Evolutionary conservation across 371 early-diverging fungal genomes (phyloP).

Genomic region (Mycotypha africana): DNA sequence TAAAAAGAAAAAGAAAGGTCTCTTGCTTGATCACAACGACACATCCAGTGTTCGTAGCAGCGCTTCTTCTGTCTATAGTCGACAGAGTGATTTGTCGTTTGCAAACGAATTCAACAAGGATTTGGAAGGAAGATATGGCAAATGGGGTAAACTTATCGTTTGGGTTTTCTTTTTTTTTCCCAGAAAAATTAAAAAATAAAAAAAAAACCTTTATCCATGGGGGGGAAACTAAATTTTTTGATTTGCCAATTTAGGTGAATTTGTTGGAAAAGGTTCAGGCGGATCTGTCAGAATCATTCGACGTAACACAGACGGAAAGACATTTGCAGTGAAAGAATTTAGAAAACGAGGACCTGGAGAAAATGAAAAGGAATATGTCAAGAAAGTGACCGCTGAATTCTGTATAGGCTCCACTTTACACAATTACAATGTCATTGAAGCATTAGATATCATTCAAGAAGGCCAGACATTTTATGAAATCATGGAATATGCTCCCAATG

Average conservation of each 20-base stretch:
- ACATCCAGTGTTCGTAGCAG: conserved; percentile 7
- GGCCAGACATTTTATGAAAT: conserved; percentile 59
- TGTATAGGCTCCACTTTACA: conserved; percentile 81
- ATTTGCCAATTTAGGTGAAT: conserved; percentile 32
- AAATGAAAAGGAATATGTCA: conserved; percentile 71
- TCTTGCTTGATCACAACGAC: conserved; percentile 7
- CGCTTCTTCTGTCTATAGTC: conserved; percentile 13
- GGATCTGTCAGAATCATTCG: conserved; percentile 67
- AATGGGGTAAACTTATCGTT: conserved; percentile 19
- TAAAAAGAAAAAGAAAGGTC: conserved; percentile 14
- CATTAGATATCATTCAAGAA: conserved; percentile 77
- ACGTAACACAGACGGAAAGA: conserved; percentile 47
- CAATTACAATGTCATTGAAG: conserved; percentile 83
- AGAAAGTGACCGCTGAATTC: conserved; percentile 80
- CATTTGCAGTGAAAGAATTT: conserved; percentile 83
- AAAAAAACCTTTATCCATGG: too few relatives aligned
- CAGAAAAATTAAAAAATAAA: too few relatives aligned
- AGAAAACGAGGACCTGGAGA: conserved; percentile 66
- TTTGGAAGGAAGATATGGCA: conserved; percentile 26
- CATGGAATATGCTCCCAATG: conserved; percentile 80
- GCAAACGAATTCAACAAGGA: conserved; percentile 28
- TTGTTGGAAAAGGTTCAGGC: conserved; percentile 73
- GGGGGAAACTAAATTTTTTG: not conserved
- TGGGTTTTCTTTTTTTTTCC: too few relatives aligned
- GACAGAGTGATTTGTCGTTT: conserved; percentile 21